Percentiles rank a stretch among this genome's conserved stretches.
These are phyloP conservation scores for Wickerhamiella galacta DNA, from an alignment of 805 yeast genomes.

Conservation along the genomic window DNA sequence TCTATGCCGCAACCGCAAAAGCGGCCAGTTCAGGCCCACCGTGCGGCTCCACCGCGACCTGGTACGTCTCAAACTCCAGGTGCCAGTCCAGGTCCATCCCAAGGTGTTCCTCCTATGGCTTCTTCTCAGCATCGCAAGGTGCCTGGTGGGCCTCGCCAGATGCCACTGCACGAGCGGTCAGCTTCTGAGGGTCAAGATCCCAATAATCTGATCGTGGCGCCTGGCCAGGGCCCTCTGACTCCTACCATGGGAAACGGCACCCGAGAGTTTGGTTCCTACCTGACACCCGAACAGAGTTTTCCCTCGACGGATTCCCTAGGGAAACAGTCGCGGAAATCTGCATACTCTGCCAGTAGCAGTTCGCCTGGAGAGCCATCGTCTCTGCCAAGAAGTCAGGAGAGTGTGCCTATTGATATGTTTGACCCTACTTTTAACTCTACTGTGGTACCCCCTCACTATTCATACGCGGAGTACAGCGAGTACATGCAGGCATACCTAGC, in stretches of 20 bases:
- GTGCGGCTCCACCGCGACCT: conserved; percentile 1
- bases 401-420: conserved; percentile 10
- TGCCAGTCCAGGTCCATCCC: neutral
- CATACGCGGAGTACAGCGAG: conserved; percentile 17
- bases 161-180: conserved; percentile 16
- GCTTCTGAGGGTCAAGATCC: conserved; percentile 23
- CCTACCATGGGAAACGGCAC: conserved; percentile 14
- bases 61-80: neutral
- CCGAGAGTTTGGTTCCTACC: no score
- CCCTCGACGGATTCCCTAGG: no score
- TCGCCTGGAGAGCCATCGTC: conserved; percentile 9
- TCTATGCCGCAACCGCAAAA: no score
- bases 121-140: neutral
- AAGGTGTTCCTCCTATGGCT: conserved; percentile 1
- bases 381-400: no score
- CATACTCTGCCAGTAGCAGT: conserved; percentile 13
- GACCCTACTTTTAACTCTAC: conserved; percentile 10
- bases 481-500: conserved; percentile 15
- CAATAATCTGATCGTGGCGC: conserved; percentile 15
- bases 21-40: neutral
- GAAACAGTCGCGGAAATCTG: conserved; percentile 5
- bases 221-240: conserved; percentile 12
- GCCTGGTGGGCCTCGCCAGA: conserved; percentile 2
- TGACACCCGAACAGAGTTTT: conserved; percentile 1
- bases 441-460: conserved; percentile 8